phyloP scores from a whole-genome alignment of 176 grass and related monocot genomes.

The Hsuehochloa calcarea region DNA sequence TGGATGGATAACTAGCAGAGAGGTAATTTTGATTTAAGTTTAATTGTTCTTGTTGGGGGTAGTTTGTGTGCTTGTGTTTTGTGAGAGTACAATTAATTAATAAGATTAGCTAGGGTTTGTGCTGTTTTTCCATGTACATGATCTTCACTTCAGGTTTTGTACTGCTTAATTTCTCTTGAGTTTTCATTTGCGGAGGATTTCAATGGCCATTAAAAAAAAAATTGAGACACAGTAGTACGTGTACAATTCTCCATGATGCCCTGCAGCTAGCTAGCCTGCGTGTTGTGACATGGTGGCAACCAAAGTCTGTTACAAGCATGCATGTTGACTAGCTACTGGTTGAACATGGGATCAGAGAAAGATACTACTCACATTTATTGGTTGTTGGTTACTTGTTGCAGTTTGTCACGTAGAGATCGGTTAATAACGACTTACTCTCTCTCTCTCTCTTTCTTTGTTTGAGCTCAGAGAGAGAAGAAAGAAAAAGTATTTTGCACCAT shows the following conservation, averaged over 20 bases:
- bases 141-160: background rate
- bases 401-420: constrained; percentile 32
- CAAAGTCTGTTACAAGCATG: constrained; percentile 19
- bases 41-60: constrained; percentile 28
- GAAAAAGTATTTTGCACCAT: background rate
- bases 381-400: constrained; percentile 36
- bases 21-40: constrained; percentile 68
- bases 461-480: background rate
- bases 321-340: constrained; percentile 28
- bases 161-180: background rate
- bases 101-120: constrained; percentile 51
- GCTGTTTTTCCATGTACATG: constrained; percentile 2
- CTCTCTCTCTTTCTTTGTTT: background rate
- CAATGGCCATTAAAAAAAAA: background rate
- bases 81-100: constrained; percentile 47
- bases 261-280: constrained; percentile 12
- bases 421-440: background rate
- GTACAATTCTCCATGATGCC: constrained; percentile 12
- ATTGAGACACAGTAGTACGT: background rate
- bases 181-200: background rate
- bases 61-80: constrained; percentile 13
- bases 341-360: constrained; percentile 27
- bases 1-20: constrained; percentile 43
- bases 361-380: constrained; percentile 44
- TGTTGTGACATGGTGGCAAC: background rate